Percentiles rank a stretch among this genome's conserved stretches.
Conservation (phyloP, 177 flowering plant genomes). For the Vitis hybrid region DNA sequence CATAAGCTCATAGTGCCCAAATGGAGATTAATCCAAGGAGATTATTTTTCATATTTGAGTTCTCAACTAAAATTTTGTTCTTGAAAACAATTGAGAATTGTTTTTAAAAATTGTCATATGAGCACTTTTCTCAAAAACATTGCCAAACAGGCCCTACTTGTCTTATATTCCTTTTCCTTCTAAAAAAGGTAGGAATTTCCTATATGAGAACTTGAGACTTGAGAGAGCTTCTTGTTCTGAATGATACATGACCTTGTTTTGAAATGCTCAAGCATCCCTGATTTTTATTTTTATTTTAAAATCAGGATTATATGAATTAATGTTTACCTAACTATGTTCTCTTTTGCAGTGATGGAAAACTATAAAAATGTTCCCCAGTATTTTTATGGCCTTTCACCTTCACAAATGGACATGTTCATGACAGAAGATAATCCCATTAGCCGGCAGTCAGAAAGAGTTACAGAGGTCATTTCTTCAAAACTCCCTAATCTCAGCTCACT, state of each 20-base stretch:
- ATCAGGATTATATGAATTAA: background rate
- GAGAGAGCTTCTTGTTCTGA: background rate
- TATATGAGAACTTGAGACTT: background rate
- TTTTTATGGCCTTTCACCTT: slow-evolving; percentile 79
- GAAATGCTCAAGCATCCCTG: background rate
- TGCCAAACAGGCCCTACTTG: no score
- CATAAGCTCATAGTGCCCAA: no score
- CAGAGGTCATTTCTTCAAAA: slow-evolving; percentile 39
- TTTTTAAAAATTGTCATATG: no score
- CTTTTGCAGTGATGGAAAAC: slow-evolving; percentile 73
- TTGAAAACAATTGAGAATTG: no score
- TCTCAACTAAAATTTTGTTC: no score
- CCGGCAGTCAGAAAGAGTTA: slow-evolving; percentile 61
- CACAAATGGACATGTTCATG: slow-evolving; percentile 95
- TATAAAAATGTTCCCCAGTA: slow-evolving; percentile 67
- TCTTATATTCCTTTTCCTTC: no score
- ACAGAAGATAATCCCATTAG: slow-evolving; percentile 70
- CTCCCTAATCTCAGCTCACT: background rate
- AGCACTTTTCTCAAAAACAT: no score
- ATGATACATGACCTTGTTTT: background rate
- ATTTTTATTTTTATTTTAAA: background rate
- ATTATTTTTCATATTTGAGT: no score
- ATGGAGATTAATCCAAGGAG: no score
- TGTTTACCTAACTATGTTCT: background rate
- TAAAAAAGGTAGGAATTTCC: no score